Base-by-base conservation (phyloP, 768 basidiomycete species). In the Mycena indigotica region DNA sequence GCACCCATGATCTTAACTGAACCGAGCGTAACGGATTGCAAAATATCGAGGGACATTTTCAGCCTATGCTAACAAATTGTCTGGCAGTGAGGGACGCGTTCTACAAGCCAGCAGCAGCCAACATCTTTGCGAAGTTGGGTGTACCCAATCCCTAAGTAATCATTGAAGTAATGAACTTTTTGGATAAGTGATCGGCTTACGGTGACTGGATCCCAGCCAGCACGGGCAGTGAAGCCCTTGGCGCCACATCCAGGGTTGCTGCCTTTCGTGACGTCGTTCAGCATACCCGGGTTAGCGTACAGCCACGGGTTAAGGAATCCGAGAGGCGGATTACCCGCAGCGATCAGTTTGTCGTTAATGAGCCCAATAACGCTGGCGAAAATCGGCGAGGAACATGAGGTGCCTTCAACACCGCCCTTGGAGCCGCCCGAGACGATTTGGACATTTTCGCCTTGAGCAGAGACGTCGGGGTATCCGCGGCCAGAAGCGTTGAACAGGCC, bases 401-500 rank as follows among this genome's bases (percentile, higher is more conserved):
- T 61, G 30, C 62, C 62, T n/a, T 26, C 49, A 12, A 56, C 57
- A 16, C 29, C 38, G 1, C 17, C n/a, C 0, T 39, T 58, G 19
- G 23, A 0, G 2, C 57, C 57, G 4, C 57, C 57, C 1, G 45
- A 49, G 16, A 62, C 57, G 26, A 62, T 62, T n/a, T 58, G 56
- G 2, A 62, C 53, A 44, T 55, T 58, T 46, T 58, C 56, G 8
- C 61, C 61, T 44, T 57, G 53, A 10, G 61, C 57, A 19, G 57
- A 52, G 23, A 62, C 61, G 15, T 62, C 57, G 24, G 77, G 77
- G 69, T 71, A 77, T 2, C 55, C 75, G 28, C 74, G 72, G 6
- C 74, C 74, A 25, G 50, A 51, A 19, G 60, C 38, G 64, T 70
- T 73, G 66, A 72, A 76, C 38, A 62, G 58, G 24, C 76, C 74